Conservation (phyloP, 2,329 filamentous ascomycete genomes). For the Alternaria sp. region DNA sequence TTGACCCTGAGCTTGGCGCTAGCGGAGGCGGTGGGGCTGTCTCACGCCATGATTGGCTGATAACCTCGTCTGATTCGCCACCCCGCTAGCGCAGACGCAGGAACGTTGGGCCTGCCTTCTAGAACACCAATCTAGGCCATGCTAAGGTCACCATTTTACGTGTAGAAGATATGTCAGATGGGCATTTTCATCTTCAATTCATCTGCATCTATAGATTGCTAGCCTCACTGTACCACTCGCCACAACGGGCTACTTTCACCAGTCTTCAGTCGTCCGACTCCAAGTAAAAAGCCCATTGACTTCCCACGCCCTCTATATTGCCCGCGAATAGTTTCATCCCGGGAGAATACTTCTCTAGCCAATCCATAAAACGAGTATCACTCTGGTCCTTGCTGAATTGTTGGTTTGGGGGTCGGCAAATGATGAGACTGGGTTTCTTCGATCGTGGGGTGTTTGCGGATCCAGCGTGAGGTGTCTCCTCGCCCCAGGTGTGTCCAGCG, state of each 20-base stretch:
- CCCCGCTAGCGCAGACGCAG: conserved; percentile 11
- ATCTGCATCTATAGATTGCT: too few species aligned
- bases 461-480: not conserved
- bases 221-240: too few species aligned
- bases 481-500: not conserved
- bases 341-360: not conserved
- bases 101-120: not conserved
- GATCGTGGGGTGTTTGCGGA: not conserved
- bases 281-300: too few species aligned
- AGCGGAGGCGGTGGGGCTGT: conserved; percentile 8
- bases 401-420: not conserved
- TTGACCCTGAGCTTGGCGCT: conserved; percentile 13
- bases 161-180: not conserved
- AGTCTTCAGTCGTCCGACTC: too few species aligned
- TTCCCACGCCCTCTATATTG: too few species aligned
- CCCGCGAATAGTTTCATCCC: too few species aligned
- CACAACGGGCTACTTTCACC: too few species aligned
- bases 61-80: not conserved
- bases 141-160: too few species aligned
- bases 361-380: not conserved
- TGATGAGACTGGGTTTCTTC: not conserved
- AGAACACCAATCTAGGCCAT: not conserved
- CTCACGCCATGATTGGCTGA: conserved; percentile 17
- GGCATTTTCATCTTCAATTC: not conserved
- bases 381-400: not conserved